phyloP scores from a whole-genome alignment of 805 yeast genomes.

The Candida koratica region DNA sequence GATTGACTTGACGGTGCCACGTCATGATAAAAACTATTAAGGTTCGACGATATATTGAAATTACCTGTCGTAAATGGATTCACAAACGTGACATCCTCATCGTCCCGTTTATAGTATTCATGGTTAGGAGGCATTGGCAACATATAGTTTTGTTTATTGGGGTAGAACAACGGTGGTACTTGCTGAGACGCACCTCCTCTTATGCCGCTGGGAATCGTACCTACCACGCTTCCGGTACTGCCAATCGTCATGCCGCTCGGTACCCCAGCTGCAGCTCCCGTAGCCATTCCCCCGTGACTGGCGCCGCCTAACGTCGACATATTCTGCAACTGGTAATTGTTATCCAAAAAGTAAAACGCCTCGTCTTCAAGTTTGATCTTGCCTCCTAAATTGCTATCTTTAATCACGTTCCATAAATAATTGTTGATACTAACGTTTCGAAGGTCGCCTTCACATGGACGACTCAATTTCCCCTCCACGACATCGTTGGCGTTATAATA shows the following conservation, averaged over 20 bases:
- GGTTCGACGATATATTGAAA: slow-evolving; percentile 12
- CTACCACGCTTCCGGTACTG: background rate
- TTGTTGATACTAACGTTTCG: slow-evolving; percentile 45
- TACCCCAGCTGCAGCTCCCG: background rate
- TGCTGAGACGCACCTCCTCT: slow-evolving; percentile 9
- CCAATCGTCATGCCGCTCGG: slow-evolving; percentile 5
- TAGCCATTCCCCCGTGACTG: background rate
- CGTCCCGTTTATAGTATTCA: slow-evolving; percentile 11
- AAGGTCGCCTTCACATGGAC: slow-evolving; percentile 58
- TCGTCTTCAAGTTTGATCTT: slow-evolving; percentile 48
- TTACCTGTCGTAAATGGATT: slow-evolving; percentile 11
- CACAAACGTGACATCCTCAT: slow-evolving; percentile 10
- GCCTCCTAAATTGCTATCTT: slow-evolving; percentile 58
- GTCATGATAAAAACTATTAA: slow-evolving; percentile 14
- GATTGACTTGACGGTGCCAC: background rate
- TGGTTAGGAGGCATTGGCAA: slow-evolving; percentile 14
- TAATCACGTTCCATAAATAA: slow-evolving; percentile 52
- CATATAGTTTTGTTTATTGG: slow-evolving; percentile 11
- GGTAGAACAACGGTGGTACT: slow-evolving; percentile 9
- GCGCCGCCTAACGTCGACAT: slow-evolving; percentile 26
- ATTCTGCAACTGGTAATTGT: slow-evolving; percentile 40
- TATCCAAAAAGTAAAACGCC: slow-evolving; percentile 45
- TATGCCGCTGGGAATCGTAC: background rate
- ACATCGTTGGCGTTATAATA: slow-evolving; percentile 80
- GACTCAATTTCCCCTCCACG: slow-evolving; percentile 45